Base-by-base conservation (phyloP, 495 filamentous ascomycete species). In the Tuber indicum region DNA sequence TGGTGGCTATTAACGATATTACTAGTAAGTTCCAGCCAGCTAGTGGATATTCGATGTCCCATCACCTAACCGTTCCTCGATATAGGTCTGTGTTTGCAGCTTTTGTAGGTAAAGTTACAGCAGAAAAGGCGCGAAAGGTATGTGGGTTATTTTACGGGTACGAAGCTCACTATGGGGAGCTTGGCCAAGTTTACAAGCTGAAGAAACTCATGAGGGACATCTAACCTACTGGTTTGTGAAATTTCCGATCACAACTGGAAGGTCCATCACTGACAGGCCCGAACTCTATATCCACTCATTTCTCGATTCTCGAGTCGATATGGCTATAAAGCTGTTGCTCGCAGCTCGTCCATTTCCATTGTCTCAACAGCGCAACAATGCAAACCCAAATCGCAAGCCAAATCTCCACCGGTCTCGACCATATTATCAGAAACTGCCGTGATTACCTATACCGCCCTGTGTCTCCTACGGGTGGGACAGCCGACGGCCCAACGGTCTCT, bases 11-110 rank as follows among this genome's bases (percentile, higher is more conserved):
- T 79, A 95, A 96, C 77, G 96, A 99, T 84, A 90, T 93, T 72
- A 97, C 92, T 70, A 98, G 94, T 97, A 88, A 89, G 93, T 88
- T 80, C 74, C 73, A 47, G 43, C 66, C 36, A n/a, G 75, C 26
- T 9, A 71, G 19, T 49, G 66, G 47, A 21, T 75, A 39, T 26
- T 26, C 4, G 42, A n/a, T 70, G 26, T 32, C 36, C 52, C 21
- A 2, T 69, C 44, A 69, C 47, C 46, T 81, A 10, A 86, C 73
- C 19, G 44, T 80, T 23, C 41, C n/a, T 80, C 97, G 94, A 99
- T 88, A 95, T 94, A 70, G 88, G 96, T 76, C 93, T 5, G 92
- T 97, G 32, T 99, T 98, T 84, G 94, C 98, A 81, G 97, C 93
- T 47, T 92, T 93, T 3, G 92, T 97, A 73, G 91, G 90, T 80